Evolutionary conservation across 163 green algal species (phyloP).

Genomic region (Chlorella variabilis): DNA sequence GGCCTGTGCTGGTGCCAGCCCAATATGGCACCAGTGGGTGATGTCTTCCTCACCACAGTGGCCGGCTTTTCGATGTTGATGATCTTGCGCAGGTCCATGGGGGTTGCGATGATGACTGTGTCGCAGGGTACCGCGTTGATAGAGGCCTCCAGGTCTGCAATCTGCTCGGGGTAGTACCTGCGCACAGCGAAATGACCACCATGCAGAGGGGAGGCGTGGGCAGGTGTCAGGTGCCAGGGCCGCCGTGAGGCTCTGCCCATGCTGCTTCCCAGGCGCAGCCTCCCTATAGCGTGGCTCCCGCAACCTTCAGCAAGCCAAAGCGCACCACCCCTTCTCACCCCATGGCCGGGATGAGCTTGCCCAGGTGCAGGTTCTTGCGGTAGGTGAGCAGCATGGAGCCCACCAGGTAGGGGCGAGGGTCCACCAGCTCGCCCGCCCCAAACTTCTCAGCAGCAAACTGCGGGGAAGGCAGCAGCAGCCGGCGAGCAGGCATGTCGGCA

Average conservation of each 20-base stretch:
- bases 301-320: too few relatives aligned
- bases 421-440: constrained; percentile 37
- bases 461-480: not conserved
- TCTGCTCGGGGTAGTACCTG: constrained; percentile 42
- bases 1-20: too few relatives aligned
- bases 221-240: too few relatives aligned
- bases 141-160: constrained; percentile 41
- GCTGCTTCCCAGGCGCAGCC: too few relatives aligned
- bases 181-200: too few relatives aligned
- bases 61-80: constrained; percentile 28
- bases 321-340: too few relatives aligned
- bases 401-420: constrained; percentile 44
- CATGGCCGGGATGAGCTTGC: constrained; percentile 44
- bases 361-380: constrained; percentile 41
- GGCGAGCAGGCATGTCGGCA: too few relatives aligned
- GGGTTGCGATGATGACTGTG: constrained; percentile 43
- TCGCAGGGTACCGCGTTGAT: constrained; percentile 48
- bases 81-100: constrained; percentile 36
- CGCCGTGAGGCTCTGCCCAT: too few relatives aligned
- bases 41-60: constrained; percentile 19
- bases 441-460: constrained; percentile 47
- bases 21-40: not conserved
- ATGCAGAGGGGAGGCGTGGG: too few relatives aligned
- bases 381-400: constrained; percentile 27
- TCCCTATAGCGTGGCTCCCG: too few relatives aligned